Percentiles rank a stretch among this genome's conserved stretches.
These are phyloP conservation scores for Neonectria neomacrospora DNA, from an alignment of 2,329 filamentous ascomycete genomes.

Conservation along the genomic window DNA sequence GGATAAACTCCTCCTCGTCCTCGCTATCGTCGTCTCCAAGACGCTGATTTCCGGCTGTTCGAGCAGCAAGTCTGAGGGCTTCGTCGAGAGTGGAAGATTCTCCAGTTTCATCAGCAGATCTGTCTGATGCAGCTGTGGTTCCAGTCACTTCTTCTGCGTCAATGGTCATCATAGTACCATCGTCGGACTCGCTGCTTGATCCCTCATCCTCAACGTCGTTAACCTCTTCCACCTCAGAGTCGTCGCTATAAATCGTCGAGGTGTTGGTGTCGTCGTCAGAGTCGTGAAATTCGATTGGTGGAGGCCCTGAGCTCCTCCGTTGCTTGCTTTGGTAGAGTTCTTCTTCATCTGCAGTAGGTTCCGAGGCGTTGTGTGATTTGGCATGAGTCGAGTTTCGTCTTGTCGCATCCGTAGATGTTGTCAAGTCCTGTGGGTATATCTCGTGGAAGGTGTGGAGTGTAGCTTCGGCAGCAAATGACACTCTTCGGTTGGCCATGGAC, in stretches of 20 bases:
- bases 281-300: constrained; percentile 72
- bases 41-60: constrained; percentile 78
- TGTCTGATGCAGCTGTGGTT: constrained; percentile 71
- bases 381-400: constrained; percentile 69
- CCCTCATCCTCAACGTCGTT: constrained; percentile 62
- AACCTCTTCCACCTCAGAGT: constrained; percentile 69
- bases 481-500: constrained; percentile 89
- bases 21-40: constrained; percentile 63
- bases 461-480: constrained; percentile 97
- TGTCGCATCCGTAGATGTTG: constrained; percentile 80
- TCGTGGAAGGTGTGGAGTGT: constrained; percentile 98
- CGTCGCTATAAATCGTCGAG: constrained; percentile 81
- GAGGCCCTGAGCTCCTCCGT: constrained; percentile 74
- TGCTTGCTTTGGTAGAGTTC: constrained; percentile 67
- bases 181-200: constrained; percentile 71
- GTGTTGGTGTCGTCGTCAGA: constrained; percentile 75
- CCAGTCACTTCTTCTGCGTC: constrained; percentile 82
- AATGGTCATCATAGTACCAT: constrained; percentile 84
- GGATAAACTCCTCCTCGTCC: constrained; percentile 75
- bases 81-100: constrained; percentile 82
- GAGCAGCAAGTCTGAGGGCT: constrained; percentile 78
- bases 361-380: constrained; percentile 53
- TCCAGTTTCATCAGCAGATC: constrained; percentile 67
- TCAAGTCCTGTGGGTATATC: constrained; percentile 87
- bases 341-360: constrained; percentile 73